Conservation (phyloP, 352 stramenopile species). For the Phytophthora brassicae region DNA sequence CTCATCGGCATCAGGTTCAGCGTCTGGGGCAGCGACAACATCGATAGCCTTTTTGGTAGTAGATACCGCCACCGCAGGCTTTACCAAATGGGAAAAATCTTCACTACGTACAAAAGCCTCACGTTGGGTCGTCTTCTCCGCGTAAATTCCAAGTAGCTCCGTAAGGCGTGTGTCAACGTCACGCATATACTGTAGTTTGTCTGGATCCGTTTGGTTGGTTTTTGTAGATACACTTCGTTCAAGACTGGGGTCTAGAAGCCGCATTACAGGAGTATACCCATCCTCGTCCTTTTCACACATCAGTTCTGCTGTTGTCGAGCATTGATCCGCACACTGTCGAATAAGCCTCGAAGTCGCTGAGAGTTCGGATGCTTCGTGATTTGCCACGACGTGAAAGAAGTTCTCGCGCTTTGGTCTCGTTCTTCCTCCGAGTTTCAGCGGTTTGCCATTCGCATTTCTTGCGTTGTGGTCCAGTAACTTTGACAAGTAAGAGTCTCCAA, state of each 20-base stretch:
- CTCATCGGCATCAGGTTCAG: conserved; percentile 9
- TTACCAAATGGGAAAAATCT: conserved; percentile 17
- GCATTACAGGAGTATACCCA: conserved; percentile 56
- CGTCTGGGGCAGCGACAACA: not conserved
- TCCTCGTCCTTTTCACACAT: conserved; percentile 51
- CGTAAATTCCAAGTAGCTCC: conserved; percentile 52
- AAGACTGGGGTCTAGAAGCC: conserved; percentile 38
- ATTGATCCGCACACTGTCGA: conserved; percentile 36
- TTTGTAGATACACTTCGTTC: conserved; percentile 10
- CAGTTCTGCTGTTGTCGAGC: conserved; percentile 30
- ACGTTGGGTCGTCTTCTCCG: conserved; percentile 35
- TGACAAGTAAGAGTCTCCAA: conserved; percentile 50
- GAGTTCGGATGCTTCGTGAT: conserved; percentile 26
- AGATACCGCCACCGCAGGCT: conserved; percentile 1
- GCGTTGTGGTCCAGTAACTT: conserved; percentile 50
- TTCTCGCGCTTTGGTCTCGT: conserved; percentile 36
- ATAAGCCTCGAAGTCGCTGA: conserved; percentile 38
- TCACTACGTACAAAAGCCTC: conserved; percentile 45
- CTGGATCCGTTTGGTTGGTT: conserved; percentile 36
- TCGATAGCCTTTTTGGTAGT: conserved; percentile 5
- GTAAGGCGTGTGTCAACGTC: conserved; percentile 45
- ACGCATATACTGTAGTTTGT: conserved; percentile 40
- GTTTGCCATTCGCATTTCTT: conserved; percentile 32
- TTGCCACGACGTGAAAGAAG: conserved; percentile 64
- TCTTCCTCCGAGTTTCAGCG: conserved; percentile 33